A percentile compares a stretch with the other conserved stretches of the same genome.
Conservation (phyloP, 108 stramenopile genomes). For the Epipyxis sp. region DNA sequence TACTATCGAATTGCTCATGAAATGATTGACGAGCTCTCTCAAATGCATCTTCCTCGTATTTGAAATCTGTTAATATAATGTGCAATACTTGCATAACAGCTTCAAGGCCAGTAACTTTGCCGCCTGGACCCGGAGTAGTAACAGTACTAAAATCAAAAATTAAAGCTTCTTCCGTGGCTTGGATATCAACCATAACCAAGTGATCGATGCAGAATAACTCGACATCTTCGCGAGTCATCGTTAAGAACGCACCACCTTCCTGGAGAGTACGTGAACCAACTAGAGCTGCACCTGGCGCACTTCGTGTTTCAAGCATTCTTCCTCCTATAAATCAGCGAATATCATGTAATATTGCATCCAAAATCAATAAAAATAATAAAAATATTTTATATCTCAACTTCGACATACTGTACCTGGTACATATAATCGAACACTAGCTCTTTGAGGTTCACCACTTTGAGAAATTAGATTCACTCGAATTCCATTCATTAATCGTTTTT, state of each 20-base stretch:
- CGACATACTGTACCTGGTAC: too few relatives aligned
- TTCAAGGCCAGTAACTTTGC: conserved; percentile 63
- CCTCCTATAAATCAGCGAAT: too few relatives aligned
- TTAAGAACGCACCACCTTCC: conserved; percentile 92
- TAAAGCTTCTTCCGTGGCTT: conserved; percentile 83
- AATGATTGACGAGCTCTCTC: conserved; percentile 84
- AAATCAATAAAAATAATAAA: too few relatives aligned
- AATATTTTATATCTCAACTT: too few relatives aligned
- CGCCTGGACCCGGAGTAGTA: conserved; percentile 60
- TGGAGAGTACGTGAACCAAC: conserved; percentile 95
- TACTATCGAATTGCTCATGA: conserved; percentile 54
- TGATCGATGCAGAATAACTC: conserved; percentile 85
- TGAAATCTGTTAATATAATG: conserved; percentile 79
- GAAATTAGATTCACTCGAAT: conserved; percentile 40
- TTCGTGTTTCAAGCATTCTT: conserved; percentile 69
- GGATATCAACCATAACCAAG: conserved; percentile 88
- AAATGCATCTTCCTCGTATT: conserved; percentile 92
- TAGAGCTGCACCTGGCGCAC: conserved; percentile 66
- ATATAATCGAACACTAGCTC: conserved; percentile 79
- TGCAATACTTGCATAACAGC: conserved; percentile 84
- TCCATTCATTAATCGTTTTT: conserved; percentile 19
- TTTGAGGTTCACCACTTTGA: conserved; percentile 44
- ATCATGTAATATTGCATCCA: too few relatives aligned
- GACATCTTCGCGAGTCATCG: conserved; percentile 90
- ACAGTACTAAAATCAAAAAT: conserved; percentile 90